Percentiles rank a stretch among this genome's conserved stretches.
Evolutionary conservation across 31 red algal genomes (phyloP).

Genomic region (Bonnemaisonia californica): DNA sequence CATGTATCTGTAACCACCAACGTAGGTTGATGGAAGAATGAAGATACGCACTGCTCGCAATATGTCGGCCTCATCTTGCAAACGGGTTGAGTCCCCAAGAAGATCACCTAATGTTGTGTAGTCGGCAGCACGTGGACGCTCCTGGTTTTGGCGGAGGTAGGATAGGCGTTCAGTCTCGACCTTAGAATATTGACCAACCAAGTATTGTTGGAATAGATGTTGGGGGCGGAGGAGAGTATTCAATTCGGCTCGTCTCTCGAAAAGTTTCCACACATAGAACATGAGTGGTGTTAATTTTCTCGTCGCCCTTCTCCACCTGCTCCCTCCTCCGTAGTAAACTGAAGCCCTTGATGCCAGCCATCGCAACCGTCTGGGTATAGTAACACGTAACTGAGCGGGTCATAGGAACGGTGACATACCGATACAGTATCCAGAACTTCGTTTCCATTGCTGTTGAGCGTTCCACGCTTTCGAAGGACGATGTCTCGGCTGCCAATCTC

Average conservation of each 20-base stretch:
- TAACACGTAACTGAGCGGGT: too few species aligned
- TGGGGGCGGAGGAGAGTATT: conserved; percentile 9
- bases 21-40: conserved; percentile 2
- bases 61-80: background rate
- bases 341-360: too few species aligned
- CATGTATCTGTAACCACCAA: conserved; percentile 11
- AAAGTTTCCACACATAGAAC: conserved; percentile 3
- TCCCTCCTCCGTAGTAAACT: too few species aligned
- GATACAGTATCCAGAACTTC: too few species aligned
- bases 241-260: conserved; percentile 3
- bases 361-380: too few species aligned
- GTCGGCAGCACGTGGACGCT: background rate
- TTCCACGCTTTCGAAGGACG: background rate
- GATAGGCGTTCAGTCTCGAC: conserved; percentile 1
- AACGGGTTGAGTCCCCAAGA: background rate
- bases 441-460: too few species aligned
- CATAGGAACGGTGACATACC: too few species aligned
- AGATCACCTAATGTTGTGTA: background rate
- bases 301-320: too few species aligned
- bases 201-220: conserved; percentile 20
- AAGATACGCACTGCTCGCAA: conserved; percentile 10
- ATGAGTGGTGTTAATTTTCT: too few species aligned
- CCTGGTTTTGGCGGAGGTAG: background rate
- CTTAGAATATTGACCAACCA: background rate
- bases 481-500: background rate